Evolutionary conservation across 768 basidiomycete genomes (phyloP).

Genomic region (Leucocoprinus birnbaumii): DNA sequence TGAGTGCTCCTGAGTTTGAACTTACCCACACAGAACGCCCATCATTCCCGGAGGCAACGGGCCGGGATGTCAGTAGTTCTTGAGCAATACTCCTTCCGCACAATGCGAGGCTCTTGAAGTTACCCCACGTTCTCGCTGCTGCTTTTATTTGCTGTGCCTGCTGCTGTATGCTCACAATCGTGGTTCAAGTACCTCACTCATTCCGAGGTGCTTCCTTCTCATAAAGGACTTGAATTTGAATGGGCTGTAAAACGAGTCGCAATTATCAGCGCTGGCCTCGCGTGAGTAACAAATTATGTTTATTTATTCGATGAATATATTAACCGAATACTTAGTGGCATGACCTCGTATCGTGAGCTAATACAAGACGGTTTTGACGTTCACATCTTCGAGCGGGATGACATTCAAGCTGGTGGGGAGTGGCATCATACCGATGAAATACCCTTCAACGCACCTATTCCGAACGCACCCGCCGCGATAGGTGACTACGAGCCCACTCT

Average conservation of each 20-base stretch:
- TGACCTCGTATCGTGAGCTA: conserved; percentile 34
- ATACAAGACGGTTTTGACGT: conserved; percentile 31
- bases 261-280: neutral
- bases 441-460: conserved; percentile 32
- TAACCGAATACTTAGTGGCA: conserved; percentile 21
- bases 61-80: too few species aligned
- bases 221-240: neutral
- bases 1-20: too few species aligned
- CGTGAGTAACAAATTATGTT: neutral
- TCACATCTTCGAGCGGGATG: conserved; percentile 35
- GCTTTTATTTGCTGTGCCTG: neutral
- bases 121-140: too few species aligned
- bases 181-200: neutral
- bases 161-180: neutral
- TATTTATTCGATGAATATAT: too few species aligned
- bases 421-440: conserved; percentile 41
- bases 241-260: neutral
- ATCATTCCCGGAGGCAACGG: too few species aligned
- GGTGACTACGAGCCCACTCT: conserved; percentile 34
- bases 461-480: conserved; percentile 26
- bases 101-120: too few species aligned
- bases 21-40: too few species aligned
- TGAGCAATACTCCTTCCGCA: too few species aligned
- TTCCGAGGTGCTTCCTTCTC: neutral
- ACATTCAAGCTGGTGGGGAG: conserved; percentile 35